Base-by-base conservation (phyloP, 2,329 filamentous ascomycete genomes). In the Xylaria sp. region DNA sequence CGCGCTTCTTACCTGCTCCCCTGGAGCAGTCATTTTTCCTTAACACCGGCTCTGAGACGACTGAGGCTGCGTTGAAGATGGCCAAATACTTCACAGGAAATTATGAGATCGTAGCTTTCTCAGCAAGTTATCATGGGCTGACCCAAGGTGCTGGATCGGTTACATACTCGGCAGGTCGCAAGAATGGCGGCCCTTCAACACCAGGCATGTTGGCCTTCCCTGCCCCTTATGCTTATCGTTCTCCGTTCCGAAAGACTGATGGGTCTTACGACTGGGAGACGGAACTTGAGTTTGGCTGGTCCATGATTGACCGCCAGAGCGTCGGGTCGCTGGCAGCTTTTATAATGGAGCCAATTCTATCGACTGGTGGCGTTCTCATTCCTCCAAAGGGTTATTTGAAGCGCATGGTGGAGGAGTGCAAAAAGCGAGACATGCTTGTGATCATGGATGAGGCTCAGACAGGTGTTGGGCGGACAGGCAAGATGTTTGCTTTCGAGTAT, bases 181-280 rank as follows among this genome's bases (percentile, higher is more conserved):
- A 46, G 46, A 65, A 59, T 13, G 54, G 33, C 9, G 83, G 82
- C 0, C 81, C 83, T 2, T 68, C 79, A 49, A 85, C 89, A 80
- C 87, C 87, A 1, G 89, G 88, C 0, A 85, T 85, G 72, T 80
- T 87, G 40, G 84, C 84, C 58, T 82, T 92, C 6, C 88, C 88
- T 0, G 82, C 86, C 0, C 88, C 89, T 0, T 87, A 91, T 71
- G 80, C 85, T 0, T 90, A 90, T 73, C 85, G 88, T 2, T 90
- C 88, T 0, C 81, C 85, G 0, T 92, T 92, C 76, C 83, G 86
- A 10, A 83, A 85, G 42, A 26, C 84, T 0, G 88, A 91, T 69
- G 88, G 88, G 0, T 83, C 83, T 0, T 88, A 92, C 70, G 89
- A 92, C 74, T 92, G 89, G 89, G 81, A 88, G 71, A 85, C 86